Evolutionary conservation across 176 grass and related monocot genomes (phyloP).

Genomic region (Tillandsia fasciculata): DNA sequence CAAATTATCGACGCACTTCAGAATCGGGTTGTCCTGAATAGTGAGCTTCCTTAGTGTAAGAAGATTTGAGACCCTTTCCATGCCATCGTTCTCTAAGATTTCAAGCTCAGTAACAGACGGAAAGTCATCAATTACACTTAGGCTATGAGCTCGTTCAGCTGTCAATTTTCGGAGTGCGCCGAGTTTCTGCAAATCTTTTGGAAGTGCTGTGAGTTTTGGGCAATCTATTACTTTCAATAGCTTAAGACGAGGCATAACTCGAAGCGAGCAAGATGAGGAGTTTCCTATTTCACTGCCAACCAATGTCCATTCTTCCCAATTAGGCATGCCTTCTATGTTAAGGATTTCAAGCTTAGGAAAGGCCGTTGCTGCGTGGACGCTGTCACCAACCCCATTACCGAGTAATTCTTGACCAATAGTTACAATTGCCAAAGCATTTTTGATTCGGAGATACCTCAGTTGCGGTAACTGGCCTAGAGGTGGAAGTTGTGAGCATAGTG

Average conservation of each 20-base stretch:
- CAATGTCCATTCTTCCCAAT: conserved; percentile 32
- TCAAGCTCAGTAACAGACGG: neutral
- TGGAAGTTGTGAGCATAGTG: conserved; percentile 17
- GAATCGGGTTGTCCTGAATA: no score
- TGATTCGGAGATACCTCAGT: conserved; percentile 14
- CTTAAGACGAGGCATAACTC: conserved; percentile 10
- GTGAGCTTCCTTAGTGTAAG: no score
- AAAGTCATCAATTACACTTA: conserved; percentile 13
- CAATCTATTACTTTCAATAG: neutral
- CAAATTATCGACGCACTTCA: no score
- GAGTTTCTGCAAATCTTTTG: neutral
- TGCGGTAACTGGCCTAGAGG: conserved; percentile 21
- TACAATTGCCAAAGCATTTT: conserved; percentile 5
- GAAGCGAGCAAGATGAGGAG: neutral
- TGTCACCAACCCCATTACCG: neutral
- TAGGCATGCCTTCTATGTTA: conserved; percentile 7
- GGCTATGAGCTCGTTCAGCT: neutral
- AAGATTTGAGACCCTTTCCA: no score
- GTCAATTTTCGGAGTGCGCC: neutral
- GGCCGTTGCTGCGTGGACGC: neutral
- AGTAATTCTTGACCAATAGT: conserved; percentile 24
- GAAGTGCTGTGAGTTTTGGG: conserved; percentile 23
- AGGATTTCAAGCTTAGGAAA: conserved; percentile 31
- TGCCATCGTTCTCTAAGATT: neutral
- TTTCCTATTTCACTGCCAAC: neutral